phyloP scores from a whole-genome alignment of 2,329 filamentous ascomycete genomes.

The Penicillium hesseltinei region DNA sequence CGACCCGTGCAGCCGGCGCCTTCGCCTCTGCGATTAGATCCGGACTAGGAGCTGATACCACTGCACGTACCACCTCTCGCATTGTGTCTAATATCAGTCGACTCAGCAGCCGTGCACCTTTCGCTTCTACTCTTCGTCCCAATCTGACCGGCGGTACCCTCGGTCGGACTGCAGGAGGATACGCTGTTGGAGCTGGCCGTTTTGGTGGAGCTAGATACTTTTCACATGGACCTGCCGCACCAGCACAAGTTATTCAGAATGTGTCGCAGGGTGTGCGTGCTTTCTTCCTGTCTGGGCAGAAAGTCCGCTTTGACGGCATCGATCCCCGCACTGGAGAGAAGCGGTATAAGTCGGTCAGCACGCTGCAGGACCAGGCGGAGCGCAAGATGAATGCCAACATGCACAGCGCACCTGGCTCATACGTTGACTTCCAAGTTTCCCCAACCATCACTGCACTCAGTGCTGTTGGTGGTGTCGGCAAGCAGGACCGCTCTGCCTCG shows the following conservation, averaged over 20 bases:
- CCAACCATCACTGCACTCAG: conserved; percentile 88
- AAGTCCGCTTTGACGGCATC: conserved; percentile 79
- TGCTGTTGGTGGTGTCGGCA: conserved; percentile 52
- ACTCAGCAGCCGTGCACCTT: conserved; percentile 74
- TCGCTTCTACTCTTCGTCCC: conserved; percentile 82
- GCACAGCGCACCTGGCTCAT: conserved; percentile 66
- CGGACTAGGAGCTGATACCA: conserved; percentile 48
- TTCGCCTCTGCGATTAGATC: conserved; percentile 52
- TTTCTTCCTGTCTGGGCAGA: conserved; percentile 88
- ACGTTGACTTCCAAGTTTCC: conserved; percentile 82
- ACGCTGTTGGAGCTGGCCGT: conserved; percentile 68
- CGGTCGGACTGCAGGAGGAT: conserved; percentile 85
- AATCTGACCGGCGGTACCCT: conserved; percentile 87
- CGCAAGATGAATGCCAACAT: conserved; percentile 61
- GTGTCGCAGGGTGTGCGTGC: conserved; percentile 91
- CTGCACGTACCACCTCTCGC: conserved; percentile 56
- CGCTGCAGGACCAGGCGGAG: conserved; percentile 69
- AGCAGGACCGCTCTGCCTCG: conserved; percentile 24
- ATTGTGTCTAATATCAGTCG: conserved; percentile 58
- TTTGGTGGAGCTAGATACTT: conserved; percentile 78
- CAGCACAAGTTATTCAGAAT: conserved; percentile 88
- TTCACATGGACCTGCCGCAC: conserved; percentile 79
- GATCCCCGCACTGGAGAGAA: conserved; percentile 68
- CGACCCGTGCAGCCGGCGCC: conserved; percentile 50
- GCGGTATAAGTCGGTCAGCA: conserved; percentile 73